Base-by-base conservation (phyloP, 805 yeast genomes). In the Teunomyces cretensis region DNA sequence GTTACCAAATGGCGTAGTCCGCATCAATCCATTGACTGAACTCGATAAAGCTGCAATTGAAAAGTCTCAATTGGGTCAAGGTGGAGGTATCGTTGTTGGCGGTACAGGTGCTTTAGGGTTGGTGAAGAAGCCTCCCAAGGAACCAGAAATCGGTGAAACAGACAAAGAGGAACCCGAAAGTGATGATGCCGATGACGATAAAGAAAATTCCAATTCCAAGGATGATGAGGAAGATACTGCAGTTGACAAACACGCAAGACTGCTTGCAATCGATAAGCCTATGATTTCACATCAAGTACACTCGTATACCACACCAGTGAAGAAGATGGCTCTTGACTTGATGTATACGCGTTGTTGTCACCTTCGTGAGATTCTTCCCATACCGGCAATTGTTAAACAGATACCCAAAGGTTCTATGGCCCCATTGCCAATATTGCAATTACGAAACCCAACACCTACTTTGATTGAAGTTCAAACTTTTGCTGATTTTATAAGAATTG, bases 341-440 rank as follows among this genome's bases (percentile, higher is more conserved):
- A 74, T 92, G 57, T 91, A 91, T 65, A 88, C 97, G 1, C 73
- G 97, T 52, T 92, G 97, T 63, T 91, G 97, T 61, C 97, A 91
- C 63, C 70, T 91, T 47, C 74, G 97, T 44, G 97, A 91, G 57
- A 91, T 91, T 46, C 64, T 91, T 49, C 97, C 98, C 1, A 91
- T 91, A 41, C 92, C 96, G 2, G 92, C 96, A 2, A 89, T 92
- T 6, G 59, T 88, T 54, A 85, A 86, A 57, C 96, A 88, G 60
- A 75, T 91, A 49, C 87, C 88, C 1, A 83, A 82, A 57, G 88
- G 86, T 16, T 82, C 89, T 24, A 76, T 83, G 38, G 83, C 87
- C 0, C 96, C 96, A 3, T 63, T 91, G 17, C 82, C 88, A 5
- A 60, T 79, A 3, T 62, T 91, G 46, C 88, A 85, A 56, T 70